These are phyloP conservation scores for Eudorina sp. DNA, from an alignment of 139 green algal genomes.

Conservation along the genomic window DNA sequence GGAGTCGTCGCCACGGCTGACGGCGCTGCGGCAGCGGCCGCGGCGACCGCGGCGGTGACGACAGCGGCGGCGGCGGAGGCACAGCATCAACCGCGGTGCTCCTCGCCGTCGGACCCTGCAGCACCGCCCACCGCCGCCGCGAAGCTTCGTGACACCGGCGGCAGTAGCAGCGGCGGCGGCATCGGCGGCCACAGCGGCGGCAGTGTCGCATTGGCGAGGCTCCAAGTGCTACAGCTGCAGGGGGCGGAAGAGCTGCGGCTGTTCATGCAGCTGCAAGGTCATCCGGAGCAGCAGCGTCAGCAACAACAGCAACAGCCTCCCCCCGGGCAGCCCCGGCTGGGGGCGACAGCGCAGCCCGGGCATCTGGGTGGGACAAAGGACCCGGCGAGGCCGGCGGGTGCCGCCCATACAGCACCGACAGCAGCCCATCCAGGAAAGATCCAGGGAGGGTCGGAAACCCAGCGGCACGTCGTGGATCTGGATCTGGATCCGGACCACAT, in stretches of 20 bases:
- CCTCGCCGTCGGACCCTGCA: not conserved
- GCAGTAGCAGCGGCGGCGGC: not conserved
- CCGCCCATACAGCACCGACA: not conserved
- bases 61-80: not conserved
- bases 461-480: not conserved
- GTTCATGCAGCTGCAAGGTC: slow-evolving; percentile 5
- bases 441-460: too few species aligned
- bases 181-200: not conserved
- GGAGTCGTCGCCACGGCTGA: too few species aligned
- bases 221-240: slow-evolving; percentile 26
- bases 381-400: not conserved
- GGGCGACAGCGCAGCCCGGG: not conserved
- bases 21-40: not conserved
- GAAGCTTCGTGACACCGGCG: not conserved
- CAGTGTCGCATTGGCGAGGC: not conserved
- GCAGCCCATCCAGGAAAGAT: too few species aligned
- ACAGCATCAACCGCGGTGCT: not conserved
- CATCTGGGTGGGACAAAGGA: not conserved
- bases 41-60: not conserved
- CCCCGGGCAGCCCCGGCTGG: not conserved
- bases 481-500: not conserved
- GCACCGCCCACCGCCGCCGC: not conserved
- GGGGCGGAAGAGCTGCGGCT: slow-evolving; percentile 7
- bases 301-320: not conserved
- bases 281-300: not conserved